Percentiles rank a stretch among this genome's conserved stretches.
Conservation (phyloP, 352 stramenopile species). For the Phytophthora sp. region DNA sequence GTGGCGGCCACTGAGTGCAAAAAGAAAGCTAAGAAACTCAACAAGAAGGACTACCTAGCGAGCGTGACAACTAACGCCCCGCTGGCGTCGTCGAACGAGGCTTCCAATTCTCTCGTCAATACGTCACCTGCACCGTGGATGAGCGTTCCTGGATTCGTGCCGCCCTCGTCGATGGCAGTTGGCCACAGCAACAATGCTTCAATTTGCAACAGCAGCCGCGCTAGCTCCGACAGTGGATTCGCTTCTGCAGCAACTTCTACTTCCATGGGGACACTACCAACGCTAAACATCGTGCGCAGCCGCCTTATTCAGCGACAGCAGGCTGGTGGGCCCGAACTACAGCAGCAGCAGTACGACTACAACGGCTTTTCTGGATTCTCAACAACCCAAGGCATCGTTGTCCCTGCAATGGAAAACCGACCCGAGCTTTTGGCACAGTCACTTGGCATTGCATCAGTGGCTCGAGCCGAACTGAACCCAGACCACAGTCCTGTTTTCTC, state of each 20-base stretch:
- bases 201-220: conserved; percentile 33
- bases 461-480: conserved; percentile 31
- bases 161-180: conserved; percentile 12
- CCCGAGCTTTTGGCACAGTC: conserved; percentile 31
- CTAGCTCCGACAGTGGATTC: conserved; percentile 32
- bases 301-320: conserved; percentile 67
- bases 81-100: conserved; percentile 29
- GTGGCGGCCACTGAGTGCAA: conserved; percentile 64
- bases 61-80: conserved; percentile 32
- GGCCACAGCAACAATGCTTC: conserved; percentile 18
- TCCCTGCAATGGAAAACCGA: conserved; percentile 28
- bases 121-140: conserved; percentile 20
- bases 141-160: conserved; percentile 16
- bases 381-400: conserved; percentile 16
- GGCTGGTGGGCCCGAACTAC: conserved; percentile 23
- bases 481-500: conserved; percentile 42
- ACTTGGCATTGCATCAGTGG: conserved; percentile 23
- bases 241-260: conserved; percentile 33
- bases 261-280: conserved; percentile 46
- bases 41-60: conserved; percentile 51
- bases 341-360: conserved; percentile 38
- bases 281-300: conserved; percentile 68
- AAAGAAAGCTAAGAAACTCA: conserved; percentile 78
- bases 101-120: conserved; percentile 17
- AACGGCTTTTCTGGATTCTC: conserved; percentile 34